These are phyloP conservation scores for Monotropa hypopitys DNA, from an alignment of 179 eudicot genomes.

Conservation along the genomic window DNA sequence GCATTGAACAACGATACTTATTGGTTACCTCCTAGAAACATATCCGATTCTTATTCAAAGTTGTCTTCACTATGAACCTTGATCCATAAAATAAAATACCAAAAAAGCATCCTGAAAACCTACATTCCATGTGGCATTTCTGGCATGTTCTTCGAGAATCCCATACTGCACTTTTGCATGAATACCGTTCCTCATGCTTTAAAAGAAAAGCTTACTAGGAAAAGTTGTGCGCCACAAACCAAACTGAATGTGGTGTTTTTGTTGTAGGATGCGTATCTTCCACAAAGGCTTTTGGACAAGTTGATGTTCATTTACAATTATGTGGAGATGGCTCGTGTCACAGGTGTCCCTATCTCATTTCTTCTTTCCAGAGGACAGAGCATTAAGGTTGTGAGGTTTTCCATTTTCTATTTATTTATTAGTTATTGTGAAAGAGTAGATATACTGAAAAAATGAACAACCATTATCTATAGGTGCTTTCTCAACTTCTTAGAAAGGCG, in stretches of 20 bases:
- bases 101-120: neutral
- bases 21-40: neutral
- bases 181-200: neutral
- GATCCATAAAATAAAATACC: neutral
- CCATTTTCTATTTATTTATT: neutral
- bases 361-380: slow-evolving; percentile 98
- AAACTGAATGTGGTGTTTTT: slow-evolving; percentile 6
- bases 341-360: slow-evolving; percentile 98
- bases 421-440: neutral
- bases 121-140: neutral
- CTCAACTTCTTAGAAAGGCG: slow-evolving; percentile 93
- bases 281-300: slow-evolving; percentile 96
- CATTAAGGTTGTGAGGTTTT: slow-evolving; percentile 55
- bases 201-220: neutral
- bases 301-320: slow-evolving; percentile 93
- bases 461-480: slow-evolving; percentile 58
- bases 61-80: neutral
- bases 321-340: slow-evolving; percentile 99
- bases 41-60: neutral
- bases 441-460: neutral
- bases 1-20: neutral
- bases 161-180: neutral
- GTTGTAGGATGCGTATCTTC: slow-evolving; percentile 97
- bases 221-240: neutral
- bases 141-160: neutral